Conservation (phyloP, 1,284 basidiomycete genomes). For the Rhodotorula sp. region DNA sequence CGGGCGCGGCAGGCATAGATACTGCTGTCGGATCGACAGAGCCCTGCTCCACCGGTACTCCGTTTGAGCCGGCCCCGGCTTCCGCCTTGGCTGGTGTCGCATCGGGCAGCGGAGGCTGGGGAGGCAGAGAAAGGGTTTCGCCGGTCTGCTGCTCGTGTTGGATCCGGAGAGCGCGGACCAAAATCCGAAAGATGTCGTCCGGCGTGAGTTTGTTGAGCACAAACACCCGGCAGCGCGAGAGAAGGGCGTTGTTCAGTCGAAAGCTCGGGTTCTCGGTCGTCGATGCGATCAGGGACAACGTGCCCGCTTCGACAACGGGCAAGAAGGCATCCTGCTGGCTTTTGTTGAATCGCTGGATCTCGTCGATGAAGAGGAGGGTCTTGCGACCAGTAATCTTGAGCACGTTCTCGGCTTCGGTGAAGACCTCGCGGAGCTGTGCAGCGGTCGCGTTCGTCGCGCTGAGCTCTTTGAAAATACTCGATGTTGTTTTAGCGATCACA, state of each 20-base stretch:
- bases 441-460: slow-evolving; percentile 60
- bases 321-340: slow-evolving; percentile 55
- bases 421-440: slow-evolving; percentile 71
- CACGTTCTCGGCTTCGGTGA: slow-evolving; percentile 73
- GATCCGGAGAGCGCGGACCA: slow-evolving; percentile 55
- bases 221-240: slow-evolving; percentile 54
- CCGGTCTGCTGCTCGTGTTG: slow-evolving; percentile 41
- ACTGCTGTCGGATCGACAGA: slow-evolving; percentile 17
- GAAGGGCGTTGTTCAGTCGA: slow-evolving; percentile 49
- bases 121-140: neutral
- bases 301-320: slow-evolving; percentile 74
- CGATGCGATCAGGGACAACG: slow-evolving; percentile 72
- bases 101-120: too few species aligned
- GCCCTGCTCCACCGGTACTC: neutral
- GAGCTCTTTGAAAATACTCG: slow-evolving; percentile 54
- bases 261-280: slow-evolving; percentile 93
- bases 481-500: slow-evolving; percentile 61
- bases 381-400: slow-evolving; percentile 67
- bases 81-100: neutral
- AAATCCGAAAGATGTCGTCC: slow-evolving; percentile 58
- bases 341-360: slow-evolving; percentile 61
- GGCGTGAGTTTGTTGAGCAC: slow-evolving; percentile 63
- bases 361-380: slow-evolving; percentile 76
- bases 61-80: neutral
- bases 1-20: slow-evolving; percentile 26